These are phyloP conservation scores for Solanum lycopersicoides DNA, from an alignment of 257 asterid genomes.

Conservation along the genomic window DNA sequence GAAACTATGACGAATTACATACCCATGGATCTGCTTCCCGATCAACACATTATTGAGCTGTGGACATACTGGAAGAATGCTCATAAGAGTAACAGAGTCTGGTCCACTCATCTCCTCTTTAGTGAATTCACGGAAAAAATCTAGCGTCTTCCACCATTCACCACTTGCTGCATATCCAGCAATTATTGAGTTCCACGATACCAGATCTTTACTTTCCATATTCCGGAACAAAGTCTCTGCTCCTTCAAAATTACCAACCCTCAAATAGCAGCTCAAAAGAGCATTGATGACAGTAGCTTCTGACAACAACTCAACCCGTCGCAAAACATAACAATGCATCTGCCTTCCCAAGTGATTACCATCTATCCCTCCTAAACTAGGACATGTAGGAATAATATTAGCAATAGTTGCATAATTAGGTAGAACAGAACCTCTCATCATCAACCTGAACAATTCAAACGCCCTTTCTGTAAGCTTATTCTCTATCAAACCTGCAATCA, in stretches of 20 bases:
- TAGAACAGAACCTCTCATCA: conserved; percentile 27
- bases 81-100: conserved; percentile 50
- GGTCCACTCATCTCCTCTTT: conserved; percentile 19
- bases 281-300: conserved; percentile 49
- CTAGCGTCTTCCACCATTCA: conserved; percentile 47
- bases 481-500: conserved; percentile 65
- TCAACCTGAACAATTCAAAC: conserved; percentile 33
- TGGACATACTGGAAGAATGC: conserved; percentile 70
- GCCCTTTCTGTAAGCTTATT: conserved; percentile 43
- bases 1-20: conserved; percentile 30
- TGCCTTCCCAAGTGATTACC: conserved; percentile 39
- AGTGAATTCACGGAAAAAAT: conserved; percentile 30
- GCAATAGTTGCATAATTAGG: conserved; percentile 76
- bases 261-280: conserved; percentile 62
- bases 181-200: conserved; percentile 73
- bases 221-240: conserved; percentile 40
- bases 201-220: conserved; percentile 49
- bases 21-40: conserved; percentile 77
- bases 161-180: conserved; percentile 58
- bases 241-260: conserved; percentile 30
- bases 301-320: conserved; percentile 34
- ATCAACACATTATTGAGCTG: conserved; percentile 28
- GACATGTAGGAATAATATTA: conserved; percentile 48
- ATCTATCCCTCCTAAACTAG: conserved; percentile 21
- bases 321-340: conserved; percentile 53